Percentiles rank a stretch among this genome's conserved stretches.
phyloP scores from a whole-genome alignment of 257 asterid species.

The Solanum stenotomum region DNA sequence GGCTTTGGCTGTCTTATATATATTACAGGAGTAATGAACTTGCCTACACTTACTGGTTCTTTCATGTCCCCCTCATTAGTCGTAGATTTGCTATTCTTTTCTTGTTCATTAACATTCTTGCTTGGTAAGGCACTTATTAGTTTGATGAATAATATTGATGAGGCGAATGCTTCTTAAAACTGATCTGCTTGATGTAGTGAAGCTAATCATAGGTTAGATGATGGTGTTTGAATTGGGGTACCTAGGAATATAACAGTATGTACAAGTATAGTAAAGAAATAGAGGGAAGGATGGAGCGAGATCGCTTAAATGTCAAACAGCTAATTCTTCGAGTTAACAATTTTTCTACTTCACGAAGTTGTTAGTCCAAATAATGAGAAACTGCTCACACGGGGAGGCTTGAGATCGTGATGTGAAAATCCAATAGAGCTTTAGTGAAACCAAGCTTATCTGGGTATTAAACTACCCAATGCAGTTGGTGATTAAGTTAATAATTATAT shows the following conservation, averaged over 20 bases:
- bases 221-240: background rate
- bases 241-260: background rate
- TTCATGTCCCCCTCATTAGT: background rate
- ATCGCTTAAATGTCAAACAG: background rate
- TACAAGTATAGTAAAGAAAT: background rate
- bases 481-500: background rate
- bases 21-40: background rate
- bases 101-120: background rate
- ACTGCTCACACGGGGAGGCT: background rate
- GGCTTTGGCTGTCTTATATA: background rate
- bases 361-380: background rate
- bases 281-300: background rate
- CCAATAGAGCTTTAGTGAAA: background rate
- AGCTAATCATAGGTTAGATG: background rate
- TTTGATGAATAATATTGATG: background rate
- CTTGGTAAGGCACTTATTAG: background rate
- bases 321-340: background rate
- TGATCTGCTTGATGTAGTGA: background rate
- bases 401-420: background rate
- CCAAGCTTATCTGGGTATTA: background rate
- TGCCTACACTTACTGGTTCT: background rate
- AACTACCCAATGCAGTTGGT: background rate
- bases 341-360: background rate
- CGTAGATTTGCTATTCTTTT: background rate
- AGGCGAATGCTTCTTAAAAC: background rate